Percentiles rank a stretch among this genome's conserved stretches.
phyloP scores from a whole-genome alignment of 345 rosid species.

The Sonneratia alba region DNA sequence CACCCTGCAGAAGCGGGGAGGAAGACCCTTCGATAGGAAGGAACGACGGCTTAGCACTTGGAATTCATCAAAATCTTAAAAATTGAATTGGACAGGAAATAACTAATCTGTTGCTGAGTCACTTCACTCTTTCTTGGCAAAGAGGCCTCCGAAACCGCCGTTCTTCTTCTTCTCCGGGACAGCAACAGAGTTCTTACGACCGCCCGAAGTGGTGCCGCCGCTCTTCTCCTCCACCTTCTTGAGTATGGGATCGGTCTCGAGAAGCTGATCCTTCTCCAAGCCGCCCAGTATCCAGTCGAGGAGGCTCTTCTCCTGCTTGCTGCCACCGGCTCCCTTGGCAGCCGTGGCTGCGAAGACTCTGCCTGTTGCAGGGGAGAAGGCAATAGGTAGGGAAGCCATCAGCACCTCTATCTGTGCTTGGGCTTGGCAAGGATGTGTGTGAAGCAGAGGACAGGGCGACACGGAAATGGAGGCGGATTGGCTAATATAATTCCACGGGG shows the following conservation, averaged over 20 bases:
- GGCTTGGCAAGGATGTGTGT: not conserved
- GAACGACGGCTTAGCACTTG: not conserved
- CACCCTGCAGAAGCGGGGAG: not conserved
- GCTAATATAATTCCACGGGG: not conserved
- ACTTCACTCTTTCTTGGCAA: conserved; percentile 33
- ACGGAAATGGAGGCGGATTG: not conserved
- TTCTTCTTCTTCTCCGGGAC: conserved; percentile 56
- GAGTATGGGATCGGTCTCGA: conserved; percentile 72
- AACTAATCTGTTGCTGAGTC: not conserved
- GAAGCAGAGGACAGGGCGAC: not conserved
- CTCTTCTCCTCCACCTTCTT: conserved; percentile 52
- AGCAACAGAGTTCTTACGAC: conserved; percentile 44
- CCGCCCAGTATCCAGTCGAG: conserved; percentile 57
- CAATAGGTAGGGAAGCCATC: conserved; percentile 6
- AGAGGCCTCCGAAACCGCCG: conserved; percentile 53
- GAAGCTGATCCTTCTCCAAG: conserved; percentile 67
- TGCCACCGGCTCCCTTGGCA: conserved; percentile 21
- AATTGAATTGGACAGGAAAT: not conserved
- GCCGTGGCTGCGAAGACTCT: conserved; percentile 10
- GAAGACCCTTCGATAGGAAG: not conserved
- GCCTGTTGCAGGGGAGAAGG: conserved; percentile 8
- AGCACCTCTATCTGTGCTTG: not conserved
- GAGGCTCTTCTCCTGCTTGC: conserved; percentile 62
- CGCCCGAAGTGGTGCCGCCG: conserved; percentile 23
- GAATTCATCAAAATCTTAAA: conserved; percentile 4